Percentiles rank a stretch among this genome's conserved stretches.
Conservation (phyloP, 208 protist species). For the Acanthamoeba rhysodes region DNA sequence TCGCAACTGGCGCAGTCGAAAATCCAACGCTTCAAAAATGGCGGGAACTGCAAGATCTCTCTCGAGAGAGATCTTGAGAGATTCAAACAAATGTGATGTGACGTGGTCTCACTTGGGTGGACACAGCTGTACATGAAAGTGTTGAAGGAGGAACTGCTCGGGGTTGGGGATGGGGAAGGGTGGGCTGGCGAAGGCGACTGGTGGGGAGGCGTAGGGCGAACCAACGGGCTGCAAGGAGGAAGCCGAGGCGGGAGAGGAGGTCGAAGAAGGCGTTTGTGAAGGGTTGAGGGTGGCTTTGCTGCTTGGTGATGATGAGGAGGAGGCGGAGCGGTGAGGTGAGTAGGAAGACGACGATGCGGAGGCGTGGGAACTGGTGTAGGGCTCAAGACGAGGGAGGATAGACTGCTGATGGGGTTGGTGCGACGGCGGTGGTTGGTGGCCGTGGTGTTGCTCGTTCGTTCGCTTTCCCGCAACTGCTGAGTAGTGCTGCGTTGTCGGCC, state of each 20-base stretch:
- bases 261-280: not conserved
- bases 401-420: not conserved
- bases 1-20: not conserved
- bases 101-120: not conserved
- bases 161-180: slow-evolving; percentile 48
- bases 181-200: slow-evolving; percentile 12
- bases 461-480: not conserved
- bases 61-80: not conserved
- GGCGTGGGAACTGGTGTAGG: not conserved
- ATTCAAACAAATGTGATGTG: not conserved
- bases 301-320: not conserved
- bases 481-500: not conserved
- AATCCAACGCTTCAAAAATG: not conserved
- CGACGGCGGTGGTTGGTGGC: not conserved
- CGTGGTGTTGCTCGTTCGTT: not conserved
- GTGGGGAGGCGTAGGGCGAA: not conserved
- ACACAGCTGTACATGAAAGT: slow-evolving; percentile 14
- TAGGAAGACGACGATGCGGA: not conserved
- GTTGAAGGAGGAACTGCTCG: slow-evolving; percentile 41
- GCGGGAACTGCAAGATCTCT: not conserved
- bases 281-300: not conserved
- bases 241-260: not conserved
- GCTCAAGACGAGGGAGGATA: not conserved
- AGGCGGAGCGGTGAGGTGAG: not conserved
- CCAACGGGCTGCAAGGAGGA: not conserved